These are phyloP conservation scores for Inonotus obliquus DNA, from an alignment of 1,284 basidiomycete species.

Conservation along the genomic window DNA sequence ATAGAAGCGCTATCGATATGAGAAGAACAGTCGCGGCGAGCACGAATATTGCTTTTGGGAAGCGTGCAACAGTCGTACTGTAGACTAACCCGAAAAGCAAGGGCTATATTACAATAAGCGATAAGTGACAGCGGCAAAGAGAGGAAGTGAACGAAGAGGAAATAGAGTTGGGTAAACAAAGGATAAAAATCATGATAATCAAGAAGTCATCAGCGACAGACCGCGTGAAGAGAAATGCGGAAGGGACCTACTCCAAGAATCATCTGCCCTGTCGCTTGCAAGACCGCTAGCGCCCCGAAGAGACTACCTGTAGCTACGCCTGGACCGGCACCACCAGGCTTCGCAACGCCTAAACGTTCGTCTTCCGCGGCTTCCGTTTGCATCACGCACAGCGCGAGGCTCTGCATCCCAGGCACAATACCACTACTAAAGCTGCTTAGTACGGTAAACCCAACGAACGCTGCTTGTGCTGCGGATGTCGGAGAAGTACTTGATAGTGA, in stretches of 20 bases:
- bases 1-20: conserved; percentile 41
- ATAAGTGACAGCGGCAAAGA: conserved; percentile 34
- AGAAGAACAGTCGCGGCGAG: conserved; percentile 48
- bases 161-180: conserved; percentile 37
- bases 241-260: conserved; percentile 56
- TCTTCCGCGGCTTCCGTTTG: conserved; percentile 46
- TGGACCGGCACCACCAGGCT: conserved; percentile 22
- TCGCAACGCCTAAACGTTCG: conserved; percentile 11
- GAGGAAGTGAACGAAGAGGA: conserved; percentile 37
- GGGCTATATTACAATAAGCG: conserved; percentile 38
- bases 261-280: conserved; percentile 62
- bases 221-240: background rate
- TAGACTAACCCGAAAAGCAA: conserved; percentile 67
- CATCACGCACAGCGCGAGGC: conserved; percentile 62
- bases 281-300: conserved; percentile 63
- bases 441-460: conserved; percentile 54
- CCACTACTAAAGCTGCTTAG: conserved; percentile 59
- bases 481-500: conserved; percentile 39
- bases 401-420: conserved; percentile 60
- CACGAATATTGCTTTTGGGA: conserved; percentile 63
- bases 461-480: conserved; percentile 35
- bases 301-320: conserved; percentile 46
- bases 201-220: background rate
- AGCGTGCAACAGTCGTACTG: conserved; percentile 56
- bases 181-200: conserved; percentile 30